Percentiles rank a stretch among this genome's conserved stretches.
These are phyloP conservation scores for Arabidopsis arenosa DNA, from an alignment of 345 rosid genomes.

Conservation along the genomic window DNA sequence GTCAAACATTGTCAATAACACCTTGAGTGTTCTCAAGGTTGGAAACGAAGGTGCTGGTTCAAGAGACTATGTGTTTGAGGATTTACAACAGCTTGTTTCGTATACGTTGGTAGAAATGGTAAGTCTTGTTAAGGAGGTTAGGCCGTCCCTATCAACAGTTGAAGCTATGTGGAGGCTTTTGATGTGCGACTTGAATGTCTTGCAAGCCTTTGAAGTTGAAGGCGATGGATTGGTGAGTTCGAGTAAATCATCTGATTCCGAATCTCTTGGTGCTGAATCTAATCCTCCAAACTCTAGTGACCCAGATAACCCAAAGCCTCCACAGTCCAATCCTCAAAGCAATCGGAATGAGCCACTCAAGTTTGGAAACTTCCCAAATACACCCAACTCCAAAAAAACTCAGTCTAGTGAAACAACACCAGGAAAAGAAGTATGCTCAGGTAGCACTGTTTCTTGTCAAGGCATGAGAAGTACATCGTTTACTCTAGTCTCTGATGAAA, in stretches of 20 bases:
- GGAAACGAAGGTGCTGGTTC: conserved; percentile 54
- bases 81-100: conserved; percentile 63
- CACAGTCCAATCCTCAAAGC: conserved; percentile 52
- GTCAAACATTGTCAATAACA: conserved; percentile 60
- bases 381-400: conserved; percentile 54
- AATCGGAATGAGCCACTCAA: conserved; percentile 53
- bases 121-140: conserved; percentile 81
- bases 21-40: conserved; percentile 66
- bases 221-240: conserved; percentile 57
- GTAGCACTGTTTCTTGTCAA: conserved; percentile 47
- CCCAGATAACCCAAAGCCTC: conserved; percentile 44
- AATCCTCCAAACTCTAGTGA: conserved; percentile 58
- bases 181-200: conserved; percentile 93
- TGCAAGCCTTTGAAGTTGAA: conserved; percentile 96
- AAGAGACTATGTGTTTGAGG: conserved; percentile 49
- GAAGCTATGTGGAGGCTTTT: conserved; percentile 99
- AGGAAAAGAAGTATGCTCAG: conserved; percentile 54
- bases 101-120: conserved; percentile 86
- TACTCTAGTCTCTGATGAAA: conserved; percentile 65
- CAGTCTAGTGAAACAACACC: conserved; percentile 48
- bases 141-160: conserved; percentile 86
- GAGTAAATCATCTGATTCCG: conserved; percentile 52
- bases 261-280: conserved; percentile 56
- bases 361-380: conserved; percentile 47
- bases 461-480: conserved; percentile 67